A percentile compares a stretch with the other conserved stretches of the same genome.
phyloP scores from a whole-genome alignment of 805 yeast species.

The Metschnikowia corniflorae region DNA sequence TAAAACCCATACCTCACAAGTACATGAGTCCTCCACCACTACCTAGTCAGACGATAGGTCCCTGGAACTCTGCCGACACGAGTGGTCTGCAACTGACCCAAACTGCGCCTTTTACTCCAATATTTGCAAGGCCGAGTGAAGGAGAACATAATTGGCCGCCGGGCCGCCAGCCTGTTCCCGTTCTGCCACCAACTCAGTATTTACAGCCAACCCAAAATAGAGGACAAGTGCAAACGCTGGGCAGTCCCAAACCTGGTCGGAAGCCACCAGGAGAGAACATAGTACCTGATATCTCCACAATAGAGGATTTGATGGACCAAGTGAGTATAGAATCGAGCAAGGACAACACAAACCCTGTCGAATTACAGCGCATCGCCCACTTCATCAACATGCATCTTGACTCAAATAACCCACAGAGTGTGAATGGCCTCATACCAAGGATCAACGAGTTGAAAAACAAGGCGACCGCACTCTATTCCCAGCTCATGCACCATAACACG shows the following conservation, averaged over 20 bases:
- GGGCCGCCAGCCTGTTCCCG: too few relatives aligned
- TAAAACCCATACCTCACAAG: constrained; percentile 6
- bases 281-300: not conserved
- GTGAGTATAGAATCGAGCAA: constrained; percentile 10
- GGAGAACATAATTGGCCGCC: not conserved
- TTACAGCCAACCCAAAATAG: too few relatives aligned
- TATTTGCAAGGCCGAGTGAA: not conserved
- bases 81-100: too few relatives aligned
- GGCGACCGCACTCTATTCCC: constrained; percentile 27
- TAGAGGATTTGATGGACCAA: constrained; percentile 20
- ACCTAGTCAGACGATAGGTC: constrained; percentile 9
- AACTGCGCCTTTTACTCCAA: too few relatives aligned
- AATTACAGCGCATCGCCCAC: constrained; percentile 12
- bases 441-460: constrained; percentile 17
- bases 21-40: constrained; percentile 12
- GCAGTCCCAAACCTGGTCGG: not conserved
- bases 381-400: constrained; percentile 17
- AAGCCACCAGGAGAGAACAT: constrained; percentile 2
- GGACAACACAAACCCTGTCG: not conserved
- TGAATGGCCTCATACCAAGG: constrained; percentile 14
- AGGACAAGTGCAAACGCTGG: too few relatives aligned
- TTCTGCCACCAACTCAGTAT: too few relatives aligned
- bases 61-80: not conserved
- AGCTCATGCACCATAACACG: constrained; percentile 31
- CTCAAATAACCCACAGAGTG: constrained; percentile 8